Conservation (phyloP, 352 stramenopile species). For the Phytophthora boehmeriae region DNA sequence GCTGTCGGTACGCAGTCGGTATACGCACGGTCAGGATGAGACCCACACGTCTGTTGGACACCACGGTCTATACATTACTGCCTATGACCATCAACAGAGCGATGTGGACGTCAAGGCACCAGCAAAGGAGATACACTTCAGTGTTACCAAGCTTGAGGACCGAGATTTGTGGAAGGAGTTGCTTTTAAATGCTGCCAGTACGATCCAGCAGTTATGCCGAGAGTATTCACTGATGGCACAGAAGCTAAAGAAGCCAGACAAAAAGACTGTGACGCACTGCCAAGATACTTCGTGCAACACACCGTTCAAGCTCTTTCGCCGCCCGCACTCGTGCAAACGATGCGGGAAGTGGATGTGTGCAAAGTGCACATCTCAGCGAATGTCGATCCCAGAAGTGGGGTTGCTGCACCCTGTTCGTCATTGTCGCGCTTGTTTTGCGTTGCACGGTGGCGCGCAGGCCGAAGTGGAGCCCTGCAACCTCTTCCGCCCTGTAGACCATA, state of each 20-base stretch:
- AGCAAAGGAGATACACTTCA: constrained; percentile 84
- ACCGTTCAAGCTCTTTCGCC: constrained; percentile 84
- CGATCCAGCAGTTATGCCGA: constrained; percentile 67
- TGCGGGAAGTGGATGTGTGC: constrained; percentile 87
- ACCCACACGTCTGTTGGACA: constrained; percentile 83
- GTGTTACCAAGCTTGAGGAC: constrained; percentile 85
- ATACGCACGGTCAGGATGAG: constrained; percentile 87
- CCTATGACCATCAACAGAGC: constrained; percentile 75
- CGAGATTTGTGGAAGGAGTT: constrained; percentile 83
- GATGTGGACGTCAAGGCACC: constrained; percentile 50
- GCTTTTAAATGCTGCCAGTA: constrained; percentile 55
- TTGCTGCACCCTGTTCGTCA: constrained; percentile 81
- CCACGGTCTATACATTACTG: constrained; percentile 82
- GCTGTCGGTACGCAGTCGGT: constrained; percentile 69
- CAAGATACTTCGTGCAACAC: constrained; percentile 69
- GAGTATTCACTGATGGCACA: constrained; percentile 68
- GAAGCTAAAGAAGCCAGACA: constrained; percentile 86
- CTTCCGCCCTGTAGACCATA: constrained; percentile 40
- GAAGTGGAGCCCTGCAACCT: constrained; percentile 73
- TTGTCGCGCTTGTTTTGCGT: constrained; percentile 78
- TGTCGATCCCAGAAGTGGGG: constrained; percentile 82
- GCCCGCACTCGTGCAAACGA: constrained; percentile 83
- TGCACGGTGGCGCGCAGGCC: constrained; percentile 63
- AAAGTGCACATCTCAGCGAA: constrained; percentile 82
- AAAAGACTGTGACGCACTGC: constrained; percentile 82